Evolutionary conservation across 495 filamentous ascomycete genomes (phyloP).

Genomic region (Hypoxylon intermedium): DNA sequence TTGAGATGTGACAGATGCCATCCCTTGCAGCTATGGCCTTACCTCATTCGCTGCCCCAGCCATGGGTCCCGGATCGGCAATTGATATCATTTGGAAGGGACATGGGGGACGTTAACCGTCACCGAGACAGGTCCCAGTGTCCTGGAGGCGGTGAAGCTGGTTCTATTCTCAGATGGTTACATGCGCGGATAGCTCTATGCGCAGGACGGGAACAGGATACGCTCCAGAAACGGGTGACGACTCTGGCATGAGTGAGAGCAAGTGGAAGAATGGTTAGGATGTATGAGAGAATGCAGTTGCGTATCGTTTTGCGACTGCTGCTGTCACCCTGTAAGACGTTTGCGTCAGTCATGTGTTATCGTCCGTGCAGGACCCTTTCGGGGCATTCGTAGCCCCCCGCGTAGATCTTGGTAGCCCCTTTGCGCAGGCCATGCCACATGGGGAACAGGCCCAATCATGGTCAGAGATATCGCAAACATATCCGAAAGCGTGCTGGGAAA

Average conservation of each 20-base stretch:
- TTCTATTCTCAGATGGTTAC: too few relatives aligned
- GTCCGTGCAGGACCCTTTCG: slow-evolving; percentile 39
- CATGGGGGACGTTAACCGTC: slow-evolving; percentile 31
- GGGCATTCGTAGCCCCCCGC: slow-evolving; percentile 32
- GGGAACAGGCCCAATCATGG: slow-evolving; percentile 26
- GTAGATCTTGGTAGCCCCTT: slow-evolving; percentile 39
- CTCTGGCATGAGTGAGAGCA: slow-evolving; percentile 2
- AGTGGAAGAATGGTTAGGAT: slow-evolving; percentile 3
- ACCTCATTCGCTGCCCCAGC: slow-evolving; percentile 39
- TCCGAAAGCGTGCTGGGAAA: slow-evolving; percentile 33
- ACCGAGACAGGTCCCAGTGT: slow-evolving; percentile 26
- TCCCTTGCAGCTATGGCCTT: slow-evolving; percentile 35
- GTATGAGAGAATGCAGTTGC: slow-evolving; percentile 28
- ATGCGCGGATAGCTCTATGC: too few relatives aligned
- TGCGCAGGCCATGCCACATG: slow-evolving; percentile 35
- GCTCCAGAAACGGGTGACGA: slow-evolving; percentile 1
- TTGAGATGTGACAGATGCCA: slow-evolving; percentile 40
- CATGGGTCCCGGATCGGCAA: slow-evolving; percentile 40
- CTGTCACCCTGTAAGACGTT: slow-evolving; percentile 36
- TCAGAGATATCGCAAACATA: slow-evolving; percentile 31
- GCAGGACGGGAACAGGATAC: slow-evolving; percentile 21
- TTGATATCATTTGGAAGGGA: slow-evolving; percentile 36
- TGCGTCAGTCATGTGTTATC: slow-evolving; percentile 41
- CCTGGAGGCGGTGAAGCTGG: slow-evolving; percentile 30
- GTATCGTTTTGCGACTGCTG: slow-evolving; percentile 31